These are phyloP conservation scores for Paracoccidioides brasiliensis DNA, from an alignment of 2,329 filamentous ascomycete species.

Conservation along the genomic window DNA sequence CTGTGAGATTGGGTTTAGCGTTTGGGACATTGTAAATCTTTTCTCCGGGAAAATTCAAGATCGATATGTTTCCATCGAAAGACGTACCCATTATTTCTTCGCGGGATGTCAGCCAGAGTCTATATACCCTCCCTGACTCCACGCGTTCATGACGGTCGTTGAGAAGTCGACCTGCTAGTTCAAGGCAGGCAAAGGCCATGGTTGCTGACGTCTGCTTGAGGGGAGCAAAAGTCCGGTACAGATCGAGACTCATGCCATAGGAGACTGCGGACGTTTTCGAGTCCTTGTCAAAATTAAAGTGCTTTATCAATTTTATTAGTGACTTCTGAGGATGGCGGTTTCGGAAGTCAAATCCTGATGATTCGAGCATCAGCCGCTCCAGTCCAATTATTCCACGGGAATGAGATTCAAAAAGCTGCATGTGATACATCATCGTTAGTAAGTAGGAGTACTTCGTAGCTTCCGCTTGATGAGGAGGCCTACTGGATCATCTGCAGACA, in stretches of 20 bases:
- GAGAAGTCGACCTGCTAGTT: conserved; percentile 61
- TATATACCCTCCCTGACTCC: conserved; percentile 37
- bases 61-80: not conserved
- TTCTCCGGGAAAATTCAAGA: conserved; percentile 2
- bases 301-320: conserved; percentile 63
- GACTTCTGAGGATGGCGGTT: conserved; percentile 77
- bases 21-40: conserved; percentile 7
- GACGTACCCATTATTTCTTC: conserved; percentile 36
- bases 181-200: conserved; percentile 68
- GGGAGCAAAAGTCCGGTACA: conserved; percentile 86
- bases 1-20: conserved; percentile 36
- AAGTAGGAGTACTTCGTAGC: not conserved
- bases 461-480: conserved; percentile 14
- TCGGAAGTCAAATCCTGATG: conserved; percentile 85
- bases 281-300: conserved; percentile 39
- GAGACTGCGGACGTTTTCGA: conserved; percentile 38
- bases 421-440: not conserved
- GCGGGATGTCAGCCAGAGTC: conserved; percentile 34
- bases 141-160: conserved; percentile 41
- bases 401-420: conserved; percentile 64
- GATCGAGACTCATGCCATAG: conserved; percentile 72
- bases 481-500: conserved; percentile 72
- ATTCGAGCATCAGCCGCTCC: conserved; percentile 85
- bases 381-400: conserved; percentile 76
- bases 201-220: conserved; percentile 81